These are phyloP conservation scores for Takakia lepidozioides DNA, from an alignment of 225 moss, liverwort and hornwort genomes.

Conservation along the genomic window DNA sequence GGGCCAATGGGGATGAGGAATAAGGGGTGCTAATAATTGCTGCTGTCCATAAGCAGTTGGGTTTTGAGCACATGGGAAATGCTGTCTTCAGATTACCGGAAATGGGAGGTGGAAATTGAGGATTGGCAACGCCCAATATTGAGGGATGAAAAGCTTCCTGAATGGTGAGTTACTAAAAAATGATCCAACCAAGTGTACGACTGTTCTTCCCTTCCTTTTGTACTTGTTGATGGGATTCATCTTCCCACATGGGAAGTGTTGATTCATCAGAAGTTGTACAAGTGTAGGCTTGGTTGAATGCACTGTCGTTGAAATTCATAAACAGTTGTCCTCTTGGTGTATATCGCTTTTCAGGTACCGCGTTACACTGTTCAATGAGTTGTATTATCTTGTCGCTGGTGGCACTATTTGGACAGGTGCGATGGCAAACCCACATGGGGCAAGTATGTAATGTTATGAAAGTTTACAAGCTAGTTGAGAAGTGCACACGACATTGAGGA, in stretches of 20 bases:
- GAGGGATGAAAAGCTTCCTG: constrained; percentile 63
- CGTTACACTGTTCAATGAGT: constrained; percentile 88
- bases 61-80: too few species aligned
- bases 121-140: constrained; percentile 77
- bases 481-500: neutral
- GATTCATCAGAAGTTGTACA: too few species aligned
- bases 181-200: too few species aligned
- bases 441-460: neutral
- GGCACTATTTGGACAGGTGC: constrained; percentile 97
- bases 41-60: too few species aligned
- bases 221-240: too few species aligned
- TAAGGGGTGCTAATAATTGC: too few species aligned
- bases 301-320: neutral
- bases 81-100: constrained; percentile 77
- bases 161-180: constrained; percentile 39
- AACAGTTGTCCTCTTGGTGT: too few species aligned
- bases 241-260: too few species aligned
- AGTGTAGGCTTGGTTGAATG: too few species aligned
- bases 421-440: neutral
- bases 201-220: neutral
- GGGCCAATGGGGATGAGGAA: too few species aligned
- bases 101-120: constrained; percentile 90
- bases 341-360: constrained; percentile 84
- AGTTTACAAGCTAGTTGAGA: neutral
- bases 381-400: constrained; percentile 92